Conservation (phyloP, 177 flowering plant species). For the Telopea speciosissima region DNA sequence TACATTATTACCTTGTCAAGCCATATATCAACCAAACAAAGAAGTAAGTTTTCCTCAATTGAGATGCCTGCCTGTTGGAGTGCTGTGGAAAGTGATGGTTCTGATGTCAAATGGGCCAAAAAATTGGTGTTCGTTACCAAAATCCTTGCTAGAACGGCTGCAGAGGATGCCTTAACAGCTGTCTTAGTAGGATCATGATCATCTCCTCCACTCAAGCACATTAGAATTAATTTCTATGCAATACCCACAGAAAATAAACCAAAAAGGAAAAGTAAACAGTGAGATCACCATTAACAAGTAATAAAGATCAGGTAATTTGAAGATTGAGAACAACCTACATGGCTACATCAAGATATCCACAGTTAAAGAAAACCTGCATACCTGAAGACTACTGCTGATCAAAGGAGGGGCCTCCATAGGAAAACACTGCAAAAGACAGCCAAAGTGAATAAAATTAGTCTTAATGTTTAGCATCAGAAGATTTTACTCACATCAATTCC, state of each 20-base stretch:
- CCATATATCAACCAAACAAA: conserved; percentile 83
- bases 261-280: not conserved
- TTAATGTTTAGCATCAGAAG: not conserved
- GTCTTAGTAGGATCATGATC: conserved; percentile 75
- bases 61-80: conserved; percentile 67
- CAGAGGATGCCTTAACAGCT: conserved; percentile 67
- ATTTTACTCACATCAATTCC: too few relatives aligned
- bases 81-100: conserved; percentile 46
- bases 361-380: conserved; percentile 16
- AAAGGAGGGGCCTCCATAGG: conserved; percentile 76
- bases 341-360: not conserved
- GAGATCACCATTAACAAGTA: too few relatives aligned
- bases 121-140: conserved; percentile 81
- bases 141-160: conserved; percentile 82
- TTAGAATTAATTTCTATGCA: conserved; percentile 62
- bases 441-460: not conserved
- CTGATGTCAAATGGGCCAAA: conserved; percentile 75
- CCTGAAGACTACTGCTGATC: conserved; percentile 73
- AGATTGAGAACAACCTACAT: not conserved
- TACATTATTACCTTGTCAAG: conserved; percentile 70
- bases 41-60: conserved; percentile 69
- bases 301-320: not conserved
- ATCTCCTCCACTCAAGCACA: conserved; percentile 85
- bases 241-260: conserved; percentile 2
- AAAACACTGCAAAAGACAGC: conserved; percentile 55